Base-by-base conservation (phyloP, 2,329 filamentous ascomycete species). In the Metarhizium humberi region DNA sequence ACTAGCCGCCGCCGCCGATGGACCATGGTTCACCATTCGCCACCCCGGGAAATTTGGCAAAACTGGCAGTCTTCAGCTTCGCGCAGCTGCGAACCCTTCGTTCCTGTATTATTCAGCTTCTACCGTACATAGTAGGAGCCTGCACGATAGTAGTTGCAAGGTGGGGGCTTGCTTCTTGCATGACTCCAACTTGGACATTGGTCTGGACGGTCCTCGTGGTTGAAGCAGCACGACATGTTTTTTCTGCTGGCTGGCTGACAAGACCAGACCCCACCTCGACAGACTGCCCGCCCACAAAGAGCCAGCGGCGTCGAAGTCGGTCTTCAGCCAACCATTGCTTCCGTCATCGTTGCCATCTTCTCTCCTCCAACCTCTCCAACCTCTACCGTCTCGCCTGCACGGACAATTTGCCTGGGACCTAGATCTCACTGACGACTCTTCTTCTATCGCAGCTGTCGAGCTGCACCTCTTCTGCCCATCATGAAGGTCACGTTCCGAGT, bases 401-500 rank as follows among this genome's bases (percentile, higher is more conserved):
- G 45, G 7, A 48, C 53, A 25, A 42, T 43, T 13, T 36, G 20
- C 30, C 45, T 30, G 45, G 45, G 25, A 48, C 16, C 29, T 25
- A 45, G n/a, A 18, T 42, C 34, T 52, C 42, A 6, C 56, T 52
- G 56, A 55, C 53, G 49, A 50, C 51, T 51, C 51, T 13, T 43
- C 30, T n/a, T 25, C 32, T 18, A 20, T 36, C 45, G 53, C 56
- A 53, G 53, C 59, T 55, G 52, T 51, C 49, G 61, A 64, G 67
- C 68, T 71, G 69, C 67, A 49, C 38, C 40, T 53, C 51, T 16
- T 52, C 50, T 43, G 71, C 71, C 73, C 77, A 79, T 66, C 69
- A 86, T 86, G 83, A 86, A 86, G 81, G 77, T 86, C 68, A 86
- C 83, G 59, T 82, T 84, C 71, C 81, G 82, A 76, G 81, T 84